These are phyloP conservation scores for Alternaria sp. DNA, from an alignment of 2,329 filamentous ascomycete species.

Conservation along the genomic window DNA sequence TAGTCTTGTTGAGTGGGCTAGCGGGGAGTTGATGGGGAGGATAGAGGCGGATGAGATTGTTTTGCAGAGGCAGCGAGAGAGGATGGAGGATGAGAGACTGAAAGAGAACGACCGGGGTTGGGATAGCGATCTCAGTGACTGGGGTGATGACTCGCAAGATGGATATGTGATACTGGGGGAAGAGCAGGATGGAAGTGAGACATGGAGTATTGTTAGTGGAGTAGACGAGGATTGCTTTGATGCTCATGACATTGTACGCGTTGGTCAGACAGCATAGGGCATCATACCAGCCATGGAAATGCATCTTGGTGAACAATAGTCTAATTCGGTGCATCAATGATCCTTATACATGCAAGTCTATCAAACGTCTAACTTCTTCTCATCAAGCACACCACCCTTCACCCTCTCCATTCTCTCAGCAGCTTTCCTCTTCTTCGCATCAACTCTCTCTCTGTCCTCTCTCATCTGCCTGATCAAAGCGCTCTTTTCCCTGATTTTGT, in stretches of 20 bases:
- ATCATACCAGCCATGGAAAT: neutral
- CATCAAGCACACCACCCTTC: conserved; percentile 19
- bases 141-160: neutral
- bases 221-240: neutral
- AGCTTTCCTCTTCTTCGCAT: conserved; percentile 47
- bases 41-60: conserved; percentile 1
- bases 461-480: conserved; percentile 58
- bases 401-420: conserved; percentile 53
- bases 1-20: conserved; percentile 11
- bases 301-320: neutral
- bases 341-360: neutral
- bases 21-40: neutral
- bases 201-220: conserved; percentile 9
- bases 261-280: neutral
- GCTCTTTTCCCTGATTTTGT: conserved; percentile 63
- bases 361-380: conserved; percentile 22
- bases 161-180: neutral
- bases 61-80: neutral
- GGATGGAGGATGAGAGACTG: neutral
- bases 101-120: neutral
- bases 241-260: neutral
- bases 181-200: neutral
- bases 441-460: conserved; percentile 51
- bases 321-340: neutral
- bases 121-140: neutral